Evolutionary conservation across 2,329 filamentous ascomycete genomes (phyloP).

Genomic region (Plectosphaerella plurivora): DNA sequence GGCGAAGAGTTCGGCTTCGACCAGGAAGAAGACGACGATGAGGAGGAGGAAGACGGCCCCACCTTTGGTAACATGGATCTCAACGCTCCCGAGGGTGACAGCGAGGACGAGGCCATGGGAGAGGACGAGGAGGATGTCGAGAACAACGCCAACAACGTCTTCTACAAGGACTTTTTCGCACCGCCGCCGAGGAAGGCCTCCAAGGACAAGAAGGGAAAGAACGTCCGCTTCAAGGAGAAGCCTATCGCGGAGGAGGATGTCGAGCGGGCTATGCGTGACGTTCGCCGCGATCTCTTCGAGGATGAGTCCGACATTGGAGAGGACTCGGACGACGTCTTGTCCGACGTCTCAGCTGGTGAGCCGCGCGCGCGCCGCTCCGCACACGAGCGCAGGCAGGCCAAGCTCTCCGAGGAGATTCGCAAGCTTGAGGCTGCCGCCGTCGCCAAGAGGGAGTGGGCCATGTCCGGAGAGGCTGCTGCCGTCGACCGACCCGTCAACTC

Average conservation of each 20-base stretch:
- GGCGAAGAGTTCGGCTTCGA: conserved; percentile 17
- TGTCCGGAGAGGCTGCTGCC: conserved; percentile 83
- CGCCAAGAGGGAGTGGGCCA: conserved; percentile 84
- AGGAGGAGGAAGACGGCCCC: conserved; percentile 71
- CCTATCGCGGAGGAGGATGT: conserved; percentile 61
- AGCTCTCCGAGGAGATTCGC: conserved; percentile 84
- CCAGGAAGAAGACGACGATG: conserved; percentile 46
- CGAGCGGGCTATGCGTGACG: conserved; percentile 78
- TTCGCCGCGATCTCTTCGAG: conserved; percentile 87
- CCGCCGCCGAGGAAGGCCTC: conserved; percentile 68
- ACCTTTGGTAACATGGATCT: conserved; percentile 79
- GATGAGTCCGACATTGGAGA: conserved; percentile 59
- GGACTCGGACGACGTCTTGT: conserved; percentile 60
- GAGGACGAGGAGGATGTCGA: conserved; percentile 49
- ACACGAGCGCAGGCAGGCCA: conserved; percentile 82
- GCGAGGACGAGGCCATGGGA: conserved; percentile 56
- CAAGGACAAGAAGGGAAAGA: conserved; percentile 41
- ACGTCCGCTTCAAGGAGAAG: conserved; percentile 33
- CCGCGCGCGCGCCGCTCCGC: conserved; percentile 72
- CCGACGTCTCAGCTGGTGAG: conserved; percentile 64
- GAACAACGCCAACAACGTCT: conserved; percentile 79
- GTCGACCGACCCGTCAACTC: conserved; percentile 84
- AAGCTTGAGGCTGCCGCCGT: conserved; percentile 85
- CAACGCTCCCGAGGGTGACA: conserved; percentile 66
- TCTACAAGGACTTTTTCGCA: conserved; percentile 91